Evolutionary conservation across 768 basidiomycete genomes (phyloP), one percentile per base, ranked within the genome.

Genomic region (Kwoniella heveanensis): DNA sequence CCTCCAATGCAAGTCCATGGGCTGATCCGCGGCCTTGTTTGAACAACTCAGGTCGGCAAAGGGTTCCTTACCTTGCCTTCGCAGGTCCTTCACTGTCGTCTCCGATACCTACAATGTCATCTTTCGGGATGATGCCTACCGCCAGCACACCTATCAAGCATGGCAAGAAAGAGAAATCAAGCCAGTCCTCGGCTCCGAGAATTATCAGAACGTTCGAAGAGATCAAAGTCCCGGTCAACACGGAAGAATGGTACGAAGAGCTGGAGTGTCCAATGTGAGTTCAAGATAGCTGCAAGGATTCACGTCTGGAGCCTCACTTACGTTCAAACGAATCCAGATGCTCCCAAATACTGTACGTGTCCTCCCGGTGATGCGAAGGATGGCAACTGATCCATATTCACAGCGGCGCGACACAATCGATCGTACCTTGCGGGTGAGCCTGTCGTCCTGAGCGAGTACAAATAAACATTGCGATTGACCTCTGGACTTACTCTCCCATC

Each of bases 251-350:
- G 74, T 76, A 73, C 57, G 74, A 76, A 25, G 74, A 76, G 39
- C 48, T 76, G 53, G 74, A 76, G 50, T 76, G 74, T 54, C 69
- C 72, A 57, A 70, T 76, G 71, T 76, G 44, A 66, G 74, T 69
- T n/a, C n/a, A n/a, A n/a, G n/a, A n/a, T n/a, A n/a, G n/a, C n/a
- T n/a, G n/a, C n/a, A n/a, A n/a, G n/a, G n/a, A n/a, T n/a, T n/a
- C n/a, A n/a, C 13, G 21, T 44, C 39, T 44, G 39, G 9, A 10
- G 39, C 9, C 10, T 19, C 39, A 7, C n/a, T 47, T n/a, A n/a
- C n/a, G n/a, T n/a, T n/a, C n/a, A n/a, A n/a, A n/a, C n/a, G n/a
- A n/a, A n/a, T n/a, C n/a, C 30, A 76, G 74, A 24, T 76, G 74
- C 50, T 66, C 74, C 0, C 71, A 76, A 61, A 61, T 76, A 1